Base-by-base conservation (phyloP, 208 protist species). In the Trypanosoma avium region DNA sequence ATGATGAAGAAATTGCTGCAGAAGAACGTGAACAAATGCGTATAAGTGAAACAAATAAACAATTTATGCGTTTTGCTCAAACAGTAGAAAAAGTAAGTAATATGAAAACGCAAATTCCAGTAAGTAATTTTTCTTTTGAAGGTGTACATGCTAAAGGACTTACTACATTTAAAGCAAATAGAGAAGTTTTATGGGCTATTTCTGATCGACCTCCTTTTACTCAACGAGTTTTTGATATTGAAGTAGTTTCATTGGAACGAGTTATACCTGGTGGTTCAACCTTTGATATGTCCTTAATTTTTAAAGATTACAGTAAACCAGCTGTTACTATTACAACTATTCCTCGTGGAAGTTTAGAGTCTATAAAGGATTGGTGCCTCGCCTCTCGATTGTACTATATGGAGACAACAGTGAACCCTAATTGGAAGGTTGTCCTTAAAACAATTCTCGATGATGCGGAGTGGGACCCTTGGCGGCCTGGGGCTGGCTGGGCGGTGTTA, bases 201-300 rank as follows among this genome's bases (percentile, higher is more conserved):
- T 82, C 47, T 54, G 92, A 97, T 42, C 79, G 77, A 58, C 98
- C 98, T 12, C 85, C 94, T 29, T 98, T 99, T 59, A 97, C 98
- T 0, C 62, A 98, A 21, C 74, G 80, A 22, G 79, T 99, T 6
- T 81, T 88, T 32, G 97, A 99, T 48, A 80, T 99, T 24, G 96
- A 99, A 79, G 81, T 98, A 9, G 95, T 96, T 19, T 88, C 94
- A 29, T 83, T 99, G n/a, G 97, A 99, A 75, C 91, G 97, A 40
- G 86, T 98, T 15, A 72, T 90, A 40, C 78, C 89, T 0, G 79
- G 74, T 42, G 86, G 73, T 30, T 93, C 84, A 19, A 99, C 97
- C 35, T 98, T 99, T 81, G 98, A 99, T 79, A 89, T 99, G 62
- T 88, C 97, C 7, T 86, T 99, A 50, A 90, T 99, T n/a, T 90